Percentiles rank a stretch among this genome's conserved stretches.
These are phyloP conservation scores for Vitis labrusca DNA, from an alignment of 164 flowering plant genomes.

Conservation along the genomic window DNA sequence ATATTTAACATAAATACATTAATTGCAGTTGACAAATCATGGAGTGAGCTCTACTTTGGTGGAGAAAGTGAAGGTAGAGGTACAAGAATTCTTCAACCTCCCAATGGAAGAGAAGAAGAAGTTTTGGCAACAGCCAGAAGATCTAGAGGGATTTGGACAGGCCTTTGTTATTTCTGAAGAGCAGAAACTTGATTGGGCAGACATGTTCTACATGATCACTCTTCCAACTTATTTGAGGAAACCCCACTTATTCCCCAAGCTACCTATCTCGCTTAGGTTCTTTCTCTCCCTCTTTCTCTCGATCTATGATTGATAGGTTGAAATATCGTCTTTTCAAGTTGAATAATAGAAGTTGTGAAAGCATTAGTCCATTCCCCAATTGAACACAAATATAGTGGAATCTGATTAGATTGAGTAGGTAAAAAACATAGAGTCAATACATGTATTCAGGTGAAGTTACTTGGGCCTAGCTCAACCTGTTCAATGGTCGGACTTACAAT, in stretches of 20 bases:
- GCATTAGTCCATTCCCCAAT: too few species aligned
- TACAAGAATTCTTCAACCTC: constrained; percentile 29
- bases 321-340: too few species aligned
- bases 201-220: constrained; percentile 26
- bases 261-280: constrained; percentile 11
- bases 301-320: too few species aligned
- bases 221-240: constrained; percentile 29
- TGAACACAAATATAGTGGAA: too few species aligned
- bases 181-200: constrained; percentile 47
- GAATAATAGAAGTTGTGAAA: too few species aligned
- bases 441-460: too few species aligned
- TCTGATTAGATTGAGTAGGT: too few species aligned
- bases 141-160: constrained; percentile 41
- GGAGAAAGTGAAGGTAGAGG: constrained; percentile 28
- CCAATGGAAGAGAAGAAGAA: constrained; percentile 42
- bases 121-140: constrained; percentile 28
- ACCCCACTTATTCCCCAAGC: constrained; percentile 25
- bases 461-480: too few species aligned
- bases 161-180: constrained; percentile 39
- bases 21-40: constrained; percentile 40
- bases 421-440: not conserved
- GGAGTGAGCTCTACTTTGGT: constrained; percentile 24
- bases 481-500: too few species aligned
- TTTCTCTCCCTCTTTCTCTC: too few species aligned
- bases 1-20: too few species aligned